Base-by-base conservation (phyloP, 495 filamentous ascomycete species). In the Delitschia confertaspora region DNA sequence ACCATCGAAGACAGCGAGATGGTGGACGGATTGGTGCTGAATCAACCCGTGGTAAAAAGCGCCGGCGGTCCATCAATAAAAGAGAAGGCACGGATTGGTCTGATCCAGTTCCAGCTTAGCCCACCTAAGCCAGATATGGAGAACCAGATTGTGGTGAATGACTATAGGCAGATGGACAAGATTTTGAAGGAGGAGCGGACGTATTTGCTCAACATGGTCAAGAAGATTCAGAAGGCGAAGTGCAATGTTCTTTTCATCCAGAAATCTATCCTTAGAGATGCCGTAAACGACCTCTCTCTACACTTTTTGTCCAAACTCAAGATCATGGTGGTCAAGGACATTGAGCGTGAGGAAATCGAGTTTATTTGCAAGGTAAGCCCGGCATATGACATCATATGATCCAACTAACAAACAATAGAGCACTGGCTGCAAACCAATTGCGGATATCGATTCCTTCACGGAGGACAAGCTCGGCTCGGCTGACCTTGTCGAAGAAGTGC, bases 151-250 rank as follows among this genome's bases (percentile, higher is more conserved):
- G 81, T 93, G 6, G 91, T 98, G 34, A 96, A 98, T 65, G 91
- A 98, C 71, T 98, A 98, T 74, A 75, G 91, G 46, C 91, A 98
- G 66, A 98, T 98, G 91, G 91, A 98, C 67, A 98, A 95, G 73
- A 98, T 98, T 53, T 73, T 98, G 42, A 98, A 98, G 66, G 91
- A 98, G 68, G 91, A 98, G 70, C 85, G 93, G 45, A 86, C 88
- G 46, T 98, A 98, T 66, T 74, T 98, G 45, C 78, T 98, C 32
- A 95, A 95, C 68, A 86, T 98, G 78, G 87, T 88, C 59, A 98
- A 98, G 78, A 98, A 95, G 76, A 98, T 98, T 69, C 94, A 95
- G 70, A 96, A 95, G 73, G 88, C 88, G 55, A 95, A 95, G 68
- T 98, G 91, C 72, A 98, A 98, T 58, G 93, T 98, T 23, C 79